Evolutionary conservation across 768 basidiomycete species (phyloP), one percentile per base, ranked within the genome.

Genomic region (Kwoniella bestiolae): DNA sequence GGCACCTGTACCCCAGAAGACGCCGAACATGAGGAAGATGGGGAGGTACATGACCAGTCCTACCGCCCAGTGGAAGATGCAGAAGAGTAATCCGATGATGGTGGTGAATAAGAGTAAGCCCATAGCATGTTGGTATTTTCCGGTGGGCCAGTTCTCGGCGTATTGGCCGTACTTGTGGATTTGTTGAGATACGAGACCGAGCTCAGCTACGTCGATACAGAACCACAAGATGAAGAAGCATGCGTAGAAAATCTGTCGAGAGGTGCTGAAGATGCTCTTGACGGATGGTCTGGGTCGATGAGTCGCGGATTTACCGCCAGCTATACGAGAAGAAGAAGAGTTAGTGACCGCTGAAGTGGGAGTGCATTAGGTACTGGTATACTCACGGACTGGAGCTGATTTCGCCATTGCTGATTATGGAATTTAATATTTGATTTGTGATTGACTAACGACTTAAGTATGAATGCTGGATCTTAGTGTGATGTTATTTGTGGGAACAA

Each of bases 181-280:
- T 56, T 76, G 74, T 50, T 76, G 65, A 14, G 72, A 73, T 0
- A 73, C 72, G 7, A 76, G 66, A 59, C 74, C 74, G 9, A 76
- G 68, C 34, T 59, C 25, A 7, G 68, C 60, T 46, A 69, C 56
- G 44, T 71, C 70, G 52, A 73, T 56, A 52, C 57, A 61, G 51
- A 69, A 29, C 67, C 67, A 76, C 44, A 76, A 44, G 55, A 71
- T 63, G 68, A 76, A 75, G 62, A 75, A 65, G 23, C 16, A 45
- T 28, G 71, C 68, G 32, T 58, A 73, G 60, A 71, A 61, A 34
- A 56, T 69, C 29, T 73, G 67, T 34, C 74, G 66, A 21, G 47
- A 14, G 12, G 69, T 69, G 31, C 46, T 61, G 70, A 74, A 69
- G 35, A 74, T 60, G 3, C 21, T 47, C 46, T 62, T 56, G 14